Percentiles rank a stretch among this genome's conserved stretches.
Conservation (phyloP, 1,284 basidiomycete genomes). For the Ganoderma sinense region DNA sequence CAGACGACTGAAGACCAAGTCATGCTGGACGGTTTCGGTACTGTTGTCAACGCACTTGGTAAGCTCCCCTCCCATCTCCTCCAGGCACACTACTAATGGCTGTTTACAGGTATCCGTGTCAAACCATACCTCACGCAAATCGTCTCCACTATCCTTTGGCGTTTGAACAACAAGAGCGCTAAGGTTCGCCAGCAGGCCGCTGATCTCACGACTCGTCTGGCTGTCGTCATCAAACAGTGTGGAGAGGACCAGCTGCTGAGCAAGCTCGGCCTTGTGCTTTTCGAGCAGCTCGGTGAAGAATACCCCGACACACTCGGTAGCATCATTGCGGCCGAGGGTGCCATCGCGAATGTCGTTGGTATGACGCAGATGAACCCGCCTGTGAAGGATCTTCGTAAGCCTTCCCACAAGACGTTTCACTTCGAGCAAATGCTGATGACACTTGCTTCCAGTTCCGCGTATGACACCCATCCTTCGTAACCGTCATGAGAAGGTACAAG, state of each 20-base stretch:
- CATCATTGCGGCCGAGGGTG: slow-evolving; percentile 98
- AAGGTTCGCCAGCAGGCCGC: slow-evolving; percentile 99
- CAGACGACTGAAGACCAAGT: slow-evolving; percentile 99
- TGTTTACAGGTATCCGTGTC: slow-evolving; percentile 83
- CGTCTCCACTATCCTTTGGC: slow-evolving; percentile 99
- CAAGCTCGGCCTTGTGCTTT: slow-evolving; percentile 96
- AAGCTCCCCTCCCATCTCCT: slow-evolving; percentile 21
- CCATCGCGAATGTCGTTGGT: slow-evolving; percentile 99
- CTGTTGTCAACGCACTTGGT: slow-evolving; percentile 93
- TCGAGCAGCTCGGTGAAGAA: slow-evolving; percentile 99
- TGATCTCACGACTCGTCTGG: slow-evolving; percentile 93
- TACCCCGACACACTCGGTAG: slow-evolving; percentile 98
- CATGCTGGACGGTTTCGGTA: slow-evolving; percentile 99
- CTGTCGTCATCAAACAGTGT: slow-evolving; percentile 98
- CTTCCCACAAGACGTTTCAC: slow-evolving; percentile 4
- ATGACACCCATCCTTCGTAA: slow-evolving; percentile 99
- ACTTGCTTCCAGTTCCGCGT: slow-evolving; percentile 77
- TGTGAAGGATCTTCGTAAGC: slow-evolving; percentile 95
- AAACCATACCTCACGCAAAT: slow-evolving; percentile 99
- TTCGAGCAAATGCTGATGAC: slow-evolving; percentile 12
- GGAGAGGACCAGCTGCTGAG: slow-evolving; percentile 96
- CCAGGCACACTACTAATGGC: background rate
- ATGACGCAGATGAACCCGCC: slow-evolving; percentile 99
- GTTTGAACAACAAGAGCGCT: slow-evolving; percentile 98
- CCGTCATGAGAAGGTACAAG: slow-evolving; percentile 99